These are phyloP conservation scores for Stachybotrys echinatus DNA, from an alignment of 2,329 filamentous ascomycete genomes.

Conservation along the genomic window DNA sequence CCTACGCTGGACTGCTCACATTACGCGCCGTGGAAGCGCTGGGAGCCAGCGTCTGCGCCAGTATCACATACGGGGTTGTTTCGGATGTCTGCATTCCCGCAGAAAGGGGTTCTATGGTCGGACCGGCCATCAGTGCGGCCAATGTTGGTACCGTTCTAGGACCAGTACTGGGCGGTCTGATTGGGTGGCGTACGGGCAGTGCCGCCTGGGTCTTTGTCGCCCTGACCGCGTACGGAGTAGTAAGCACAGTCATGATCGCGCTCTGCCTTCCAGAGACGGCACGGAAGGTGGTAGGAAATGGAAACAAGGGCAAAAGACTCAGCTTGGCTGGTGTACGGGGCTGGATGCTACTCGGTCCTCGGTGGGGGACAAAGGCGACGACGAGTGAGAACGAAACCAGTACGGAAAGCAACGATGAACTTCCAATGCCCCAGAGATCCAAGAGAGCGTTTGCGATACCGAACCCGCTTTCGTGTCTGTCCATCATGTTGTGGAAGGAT, in stretches of 20 bases:
- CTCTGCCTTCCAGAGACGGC: neutral
- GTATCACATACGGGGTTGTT: slow-evolving; percentile 1
- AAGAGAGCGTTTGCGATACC: too few relatives aligned
- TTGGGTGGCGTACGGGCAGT: neutral
- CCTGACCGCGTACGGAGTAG: neutral
- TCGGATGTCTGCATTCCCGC: slow-evolving; percentile 1
- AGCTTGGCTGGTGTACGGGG: neutral
- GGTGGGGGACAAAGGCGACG: neutral
- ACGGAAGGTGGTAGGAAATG: neutral
- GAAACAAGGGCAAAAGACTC: neutral
- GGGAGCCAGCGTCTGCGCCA: slow-evolving; percentile 1
- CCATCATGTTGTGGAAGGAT: neutral
- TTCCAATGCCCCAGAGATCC: neutral
- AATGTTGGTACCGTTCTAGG: slow-evolving; percentile 2
- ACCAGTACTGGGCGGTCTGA: slow-evolving; percentile 1
- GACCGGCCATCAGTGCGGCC: slow-evolving; percentile 1
- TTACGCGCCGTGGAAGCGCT: slow-evolving; percentile 1
- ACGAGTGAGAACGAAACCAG: neutral
- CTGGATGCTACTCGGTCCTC: neutral
- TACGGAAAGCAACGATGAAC: neutral
- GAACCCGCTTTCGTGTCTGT: neutral
- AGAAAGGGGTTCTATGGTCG: slow-evolving; percentile 2
- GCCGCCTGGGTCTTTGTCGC: slow-evolving; percentile 1
- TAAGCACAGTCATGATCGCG: neutral
- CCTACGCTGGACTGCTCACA: neutral